Base-by-base conservation (phyloP, 2,329 filamentous ascomycete genomes). In the Apiospora arundinis region DNA sequence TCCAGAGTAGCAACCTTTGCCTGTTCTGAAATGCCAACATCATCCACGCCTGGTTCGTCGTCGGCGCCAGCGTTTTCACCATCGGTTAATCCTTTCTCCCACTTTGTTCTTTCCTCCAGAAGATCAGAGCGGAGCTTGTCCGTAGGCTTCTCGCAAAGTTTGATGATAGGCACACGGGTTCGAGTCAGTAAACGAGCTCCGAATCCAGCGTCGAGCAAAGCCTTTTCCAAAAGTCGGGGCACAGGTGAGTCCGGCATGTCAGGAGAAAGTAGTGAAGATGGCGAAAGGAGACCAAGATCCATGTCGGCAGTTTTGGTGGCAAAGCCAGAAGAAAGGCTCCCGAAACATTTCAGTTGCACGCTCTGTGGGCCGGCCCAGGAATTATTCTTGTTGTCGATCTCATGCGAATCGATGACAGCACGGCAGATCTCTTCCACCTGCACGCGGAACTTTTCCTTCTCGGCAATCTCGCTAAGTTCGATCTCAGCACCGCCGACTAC, bases 261-360 rank as follows among this genome's bases (percentile, higher is more conserved):
- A 2, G 87, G 85, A 69, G 87, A 84, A 63, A 87, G 82, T 25
- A 81, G 78, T 1, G 92, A 92, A 67, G 86, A 82, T 4, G 89
- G 89, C 1, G 93, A 92, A 6, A 96, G 84, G 45, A 97, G 87
- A 11, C 92, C 93, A 42, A 97, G 88, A 80, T 98, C 95, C 92
- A 97, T 94, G 77, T 97, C 95, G 1, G 95, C 95, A n/a, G 91
- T 90, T 76, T 93, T 93, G 14, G 93, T 94, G 4, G 93, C 95
- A 81, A 97, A 97, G 0, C 95, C 95, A 16, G 94, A 95, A 25
- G 90, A 89, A 66, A 97, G 85, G 79, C 94, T 97, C 6, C 94
- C 95, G 78, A 96, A 97, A 77, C 92, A 94, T 75, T 90, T 90
- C 18, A 97, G 84, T 69, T 90, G 85, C n/a, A 95, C 87, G 69